phyloP scores from a whole-genome alignment of 768 basidiomycete species.

The Lentinula edodes region DNA sequence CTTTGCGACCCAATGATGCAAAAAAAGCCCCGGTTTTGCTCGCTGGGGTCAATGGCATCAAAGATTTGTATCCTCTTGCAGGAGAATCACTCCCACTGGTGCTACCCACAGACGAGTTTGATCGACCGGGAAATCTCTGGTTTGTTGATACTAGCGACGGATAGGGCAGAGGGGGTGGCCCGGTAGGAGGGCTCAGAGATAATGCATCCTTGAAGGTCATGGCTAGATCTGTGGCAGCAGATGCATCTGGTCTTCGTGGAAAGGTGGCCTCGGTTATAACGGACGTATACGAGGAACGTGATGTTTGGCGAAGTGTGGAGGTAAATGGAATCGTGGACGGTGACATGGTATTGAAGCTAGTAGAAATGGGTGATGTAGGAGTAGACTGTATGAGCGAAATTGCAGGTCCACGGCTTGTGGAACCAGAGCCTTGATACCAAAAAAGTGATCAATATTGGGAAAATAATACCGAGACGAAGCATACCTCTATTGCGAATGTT shows the following conservation, averaged over 20 bases:
- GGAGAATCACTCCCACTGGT: conserved; percentile 10
- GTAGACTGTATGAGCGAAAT: background rate
- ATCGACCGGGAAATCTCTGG: conserved; percentile 24
- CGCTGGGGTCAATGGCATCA: conserved; percentile 35
- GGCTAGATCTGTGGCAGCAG: conserved; percentile 65
- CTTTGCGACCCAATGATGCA: conserved; percentile 66
- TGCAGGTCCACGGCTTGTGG: background rate
- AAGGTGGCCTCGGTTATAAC: conserved; percentile 75
- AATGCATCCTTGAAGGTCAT: conserved; percentile 32
- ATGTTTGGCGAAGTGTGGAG: conserved; percentile 55
- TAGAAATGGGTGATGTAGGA: background rate
- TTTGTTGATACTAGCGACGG: conserved; percentile 52
- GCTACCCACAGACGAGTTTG: conserved; percentile 19
- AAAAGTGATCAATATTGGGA: conserved; percentile 1
- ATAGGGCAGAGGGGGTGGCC: conserved; percentile 65
- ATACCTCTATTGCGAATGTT: conserved; percentile 53
- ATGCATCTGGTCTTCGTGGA: conserved; percentile 74
- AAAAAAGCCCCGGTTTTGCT: conserved; percentile 62
- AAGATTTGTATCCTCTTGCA: conserved; percentile 48
- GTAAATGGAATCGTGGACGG: conserved; percentile 38
- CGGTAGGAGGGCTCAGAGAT: conserved; percentile 49
- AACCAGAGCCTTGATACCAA: background rate
- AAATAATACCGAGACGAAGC: conserved; percentile 12
- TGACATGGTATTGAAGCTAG: conserved; percentile 13
- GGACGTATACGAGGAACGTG: conserved; percentile 50